Percentiles rank a stretch among this genome's conserved stretches.
phyloP scores from a whole-genome alignment of 129 eudicot species.

The Flaveria linearis region DNA sequence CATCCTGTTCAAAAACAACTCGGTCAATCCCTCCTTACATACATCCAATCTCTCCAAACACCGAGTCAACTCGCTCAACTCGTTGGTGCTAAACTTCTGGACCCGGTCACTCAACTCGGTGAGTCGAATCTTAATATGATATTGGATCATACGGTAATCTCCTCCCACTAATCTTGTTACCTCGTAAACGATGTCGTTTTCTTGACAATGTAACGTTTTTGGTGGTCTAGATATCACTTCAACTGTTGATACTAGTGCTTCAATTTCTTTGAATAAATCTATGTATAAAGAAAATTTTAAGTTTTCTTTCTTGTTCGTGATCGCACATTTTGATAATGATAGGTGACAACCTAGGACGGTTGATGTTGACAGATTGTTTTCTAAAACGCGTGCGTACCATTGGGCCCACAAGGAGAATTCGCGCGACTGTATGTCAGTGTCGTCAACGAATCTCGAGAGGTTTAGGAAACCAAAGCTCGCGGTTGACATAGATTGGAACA shows the following conservation, averaged over 20 bases:
- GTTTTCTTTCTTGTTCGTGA: conserved; percentile 17
- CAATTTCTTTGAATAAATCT: conserved; percentile 44
- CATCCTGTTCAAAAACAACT: conserved; percentile 51
- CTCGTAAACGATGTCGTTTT: conserved; percentile 53
- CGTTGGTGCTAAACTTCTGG: conserved; percentile 27
- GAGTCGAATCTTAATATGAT: conserved; percentile 41
- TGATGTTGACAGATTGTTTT: conserved; percentile 38
- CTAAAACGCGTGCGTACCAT: conserved; percentile 63
- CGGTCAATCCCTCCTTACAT: conserved; percentile 42
- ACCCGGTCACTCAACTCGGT: conserved; percentile 37
- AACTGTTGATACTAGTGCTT: conserved; percentile 41
- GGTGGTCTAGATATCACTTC: conserved; percentile 60
- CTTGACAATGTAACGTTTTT: conserved; percentile 34
- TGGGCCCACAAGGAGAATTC: conserved; percentile 65
- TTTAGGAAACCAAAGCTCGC: conserved; percentile 39
- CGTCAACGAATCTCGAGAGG: conserved; percentile 47
- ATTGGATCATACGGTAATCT: conserved; percentile 58
- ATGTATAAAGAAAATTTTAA: conserved; percentile 29
- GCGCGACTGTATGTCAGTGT: conserved; percentile 36
- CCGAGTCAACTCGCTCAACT: conserved; percentile 40
- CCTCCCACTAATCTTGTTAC: conserved; percentile 54
- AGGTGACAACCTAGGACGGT: conserved; percentile 28
- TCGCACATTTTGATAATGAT: background rate
- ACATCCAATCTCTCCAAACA: conserved; percentile 45
- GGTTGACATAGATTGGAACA: conserved; percentile 15